A percentile compares a stretch with the other conserved stretches of the same genome.
Conservation (phyloP, 352 stramenopile species). For the Globisporangium rhizosaccharum region DNA sequence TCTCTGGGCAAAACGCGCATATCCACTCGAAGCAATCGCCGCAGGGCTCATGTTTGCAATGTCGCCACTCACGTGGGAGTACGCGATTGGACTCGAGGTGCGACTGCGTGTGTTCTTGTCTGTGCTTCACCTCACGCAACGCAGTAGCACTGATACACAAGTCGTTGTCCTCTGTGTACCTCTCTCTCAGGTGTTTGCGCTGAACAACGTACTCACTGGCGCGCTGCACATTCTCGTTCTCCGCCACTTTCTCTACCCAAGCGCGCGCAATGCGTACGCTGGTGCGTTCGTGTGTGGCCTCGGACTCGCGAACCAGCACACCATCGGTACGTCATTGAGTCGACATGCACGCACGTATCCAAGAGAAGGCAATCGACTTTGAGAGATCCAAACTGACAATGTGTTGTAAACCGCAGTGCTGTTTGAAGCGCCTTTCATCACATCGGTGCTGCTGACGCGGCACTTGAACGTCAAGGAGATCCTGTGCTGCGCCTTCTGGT, state of each 20-base stretch:
- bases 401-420: constrained; percentile 42
- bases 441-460: constrained; percentile 38
- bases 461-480: constrained; percentile 17
- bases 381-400: neutral
- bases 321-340: constrained; percentile 31
- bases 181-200: constrained; percentile 85
- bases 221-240: constrained; percentile 61
- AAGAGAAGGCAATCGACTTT: neutral
- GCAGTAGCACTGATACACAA: neutral
- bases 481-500: constrained; percentile 21
- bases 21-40: constrained; percentile 21
- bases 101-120: neutral
- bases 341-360: neutral
- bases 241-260: constrained; percentile 21
- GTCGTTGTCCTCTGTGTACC: neutral
- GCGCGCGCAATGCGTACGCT: constrained; percentile 18
- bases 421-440: constrained; percentile 78
- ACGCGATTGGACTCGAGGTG: constrained; percentile 65
- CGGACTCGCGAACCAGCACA: constrained; percentile 92
- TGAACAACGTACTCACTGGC: constrained; percentile 90
- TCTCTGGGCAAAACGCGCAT: constrained; percentile 14
- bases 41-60: constrained; percentile 62
- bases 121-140: too few species aligned
- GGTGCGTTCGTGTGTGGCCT: constrained; percentile 88
- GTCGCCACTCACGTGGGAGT: constrained; percentile 88